These are phyloP conservation scores for Monosporascus sp. DNA, from an alignment of 2,329 filamentous ascomycete species.

Conservation along the genomic window DNA sequence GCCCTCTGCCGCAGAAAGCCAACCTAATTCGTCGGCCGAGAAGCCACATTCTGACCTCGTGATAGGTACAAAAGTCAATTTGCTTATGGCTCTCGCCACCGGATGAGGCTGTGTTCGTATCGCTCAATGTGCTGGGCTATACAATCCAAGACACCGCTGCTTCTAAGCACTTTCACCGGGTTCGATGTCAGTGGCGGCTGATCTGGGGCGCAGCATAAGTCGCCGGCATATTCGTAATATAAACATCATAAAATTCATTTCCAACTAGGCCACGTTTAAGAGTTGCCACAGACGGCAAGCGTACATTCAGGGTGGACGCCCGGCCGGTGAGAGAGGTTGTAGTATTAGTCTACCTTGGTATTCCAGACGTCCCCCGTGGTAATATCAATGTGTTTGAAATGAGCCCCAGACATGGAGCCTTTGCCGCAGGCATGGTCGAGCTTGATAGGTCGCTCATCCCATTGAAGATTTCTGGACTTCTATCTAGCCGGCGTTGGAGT, in stretches of 20 bases:
- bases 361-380: conserved; percentile 20
- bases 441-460: background rate
- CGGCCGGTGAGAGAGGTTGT: conserved; percentile 5
- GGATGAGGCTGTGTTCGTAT: background rate
- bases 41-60: background rate
- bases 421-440: conserved; percentile 17
- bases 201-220: conserved; percentile 17
- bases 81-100: background rate
- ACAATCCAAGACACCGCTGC: conserved; percentile 9
- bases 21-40: background rate
- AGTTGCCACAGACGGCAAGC: conserved; percentile 1
- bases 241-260: conserved; percentile 1
- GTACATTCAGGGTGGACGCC: conserved; percentile 9
- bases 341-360: conserved; percentile 18
- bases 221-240: conserved; percentile 16
- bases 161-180: conserved; percentile 10
- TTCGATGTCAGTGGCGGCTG: conserved; percentile 6
- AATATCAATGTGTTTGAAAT: background rate
- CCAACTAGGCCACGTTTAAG: background rate
- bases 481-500: background rate
- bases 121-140: conserved; percentile 13
- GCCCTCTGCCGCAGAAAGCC: background rate
- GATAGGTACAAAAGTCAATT: background rate
- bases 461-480: background rate
- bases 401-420: conserved; percentile 4